Percentiles rank a stretch among this genome's conserved stretches.
phyloP scores from a whole-genome alignment of 176 grass and related monocot genomes.

The Dendrocalamus sinicus region DNA sequence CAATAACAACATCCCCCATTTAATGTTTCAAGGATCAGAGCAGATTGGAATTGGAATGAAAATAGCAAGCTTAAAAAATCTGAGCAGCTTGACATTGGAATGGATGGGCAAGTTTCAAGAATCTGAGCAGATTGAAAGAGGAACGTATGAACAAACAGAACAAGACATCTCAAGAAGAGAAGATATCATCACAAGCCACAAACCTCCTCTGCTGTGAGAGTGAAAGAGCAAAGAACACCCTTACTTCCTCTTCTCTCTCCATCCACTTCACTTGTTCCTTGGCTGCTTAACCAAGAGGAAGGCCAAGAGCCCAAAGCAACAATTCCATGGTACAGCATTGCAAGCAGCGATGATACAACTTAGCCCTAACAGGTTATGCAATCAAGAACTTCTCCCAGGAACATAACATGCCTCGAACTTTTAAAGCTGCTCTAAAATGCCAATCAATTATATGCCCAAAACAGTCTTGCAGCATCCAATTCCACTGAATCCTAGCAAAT shows the following conservation, averaged over 20 bases:
- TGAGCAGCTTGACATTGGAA: background rate
- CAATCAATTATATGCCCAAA: background rate
- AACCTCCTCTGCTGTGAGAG: background rate
- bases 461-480: background rate
- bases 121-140: background rate
- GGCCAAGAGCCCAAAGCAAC: background rate
- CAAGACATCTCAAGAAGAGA: background rate
- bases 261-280: background rate
- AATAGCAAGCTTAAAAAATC: too few relatives aligned
- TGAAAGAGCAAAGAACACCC: background rate
- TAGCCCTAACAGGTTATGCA: background rate
- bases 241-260: background rate
- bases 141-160: background rate
- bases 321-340: background rate
- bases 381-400: background rate
- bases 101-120: background rate
- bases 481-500: background rate
- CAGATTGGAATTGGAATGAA: slow-evolving; percentile 2
- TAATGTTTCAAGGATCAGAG: background rate
- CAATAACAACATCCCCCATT: background rate
- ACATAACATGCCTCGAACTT: background rate
- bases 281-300: slow-evolving; percentile 2
- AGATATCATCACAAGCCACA: background rate
- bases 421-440: background rate
- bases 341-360: background rate